phyloP scores from a whole-genome alignment of 257 asterid genomes.

The Solanum dulcamara region DNA sequence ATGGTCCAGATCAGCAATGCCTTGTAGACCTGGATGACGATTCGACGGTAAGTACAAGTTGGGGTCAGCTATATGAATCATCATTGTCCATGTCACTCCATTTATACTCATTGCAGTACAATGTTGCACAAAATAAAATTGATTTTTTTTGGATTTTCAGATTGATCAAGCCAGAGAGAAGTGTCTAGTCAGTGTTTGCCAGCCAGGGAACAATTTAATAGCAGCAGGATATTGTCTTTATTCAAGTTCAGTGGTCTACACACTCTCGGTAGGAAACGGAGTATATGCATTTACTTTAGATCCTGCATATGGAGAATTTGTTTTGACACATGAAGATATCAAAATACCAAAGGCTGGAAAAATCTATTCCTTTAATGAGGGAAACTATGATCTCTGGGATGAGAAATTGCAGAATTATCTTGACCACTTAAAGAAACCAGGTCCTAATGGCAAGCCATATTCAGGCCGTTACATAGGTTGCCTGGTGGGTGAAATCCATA shows the following conservation, averaged over 20 bases:
- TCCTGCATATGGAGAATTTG: conserved; percentile 88
- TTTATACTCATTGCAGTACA: neutral
- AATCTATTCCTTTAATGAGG: conserved; percentile 80
- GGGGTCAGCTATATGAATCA: neutral
- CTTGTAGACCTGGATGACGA: conserved; percentile 52
- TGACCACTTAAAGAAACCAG: conserved; percentile 82
- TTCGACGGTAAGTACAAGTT: conserved; percentile 23
- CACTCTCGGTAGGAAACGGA: conserved; percentile 66
- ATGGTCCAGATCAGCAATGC: conserved; percentile 61
- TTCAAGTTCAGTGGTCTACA: conserved; percentile 81
- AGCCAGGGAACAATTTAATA: conserved; percentile 76
- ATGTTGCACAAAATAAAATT: neutral
- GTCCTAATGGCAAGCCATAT: conserved; percentile 85
- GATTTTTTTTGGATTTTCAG: conserved; percentile 14
- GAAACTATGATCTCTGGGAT: conserved; percentile 87
- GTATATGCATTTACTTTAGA: conserved; percentile 73
- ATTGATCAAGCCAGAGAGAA: conserved; percentile 40
- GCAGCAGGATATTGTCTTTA: conserved; percentile 97
- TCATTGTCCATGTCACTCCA: neutral
- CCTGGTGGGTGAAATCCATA: conserved; percentile 82
- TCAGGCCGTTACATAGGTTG: conserved; percentile 86
- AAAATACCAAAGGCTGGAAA: conserved; percentile 79
- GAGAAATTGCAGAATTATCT: conserved; percentile 75
- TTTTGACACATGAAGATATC: conserved; percentile 58
- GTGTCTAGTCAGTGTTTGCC: conserved; percentile 82